These are phyloP conservation scores for Fusarium phyllophilum DNA, from an alignment of 2,329 filamentous ascomycete species.

Conservation along the genomic window DNA sequence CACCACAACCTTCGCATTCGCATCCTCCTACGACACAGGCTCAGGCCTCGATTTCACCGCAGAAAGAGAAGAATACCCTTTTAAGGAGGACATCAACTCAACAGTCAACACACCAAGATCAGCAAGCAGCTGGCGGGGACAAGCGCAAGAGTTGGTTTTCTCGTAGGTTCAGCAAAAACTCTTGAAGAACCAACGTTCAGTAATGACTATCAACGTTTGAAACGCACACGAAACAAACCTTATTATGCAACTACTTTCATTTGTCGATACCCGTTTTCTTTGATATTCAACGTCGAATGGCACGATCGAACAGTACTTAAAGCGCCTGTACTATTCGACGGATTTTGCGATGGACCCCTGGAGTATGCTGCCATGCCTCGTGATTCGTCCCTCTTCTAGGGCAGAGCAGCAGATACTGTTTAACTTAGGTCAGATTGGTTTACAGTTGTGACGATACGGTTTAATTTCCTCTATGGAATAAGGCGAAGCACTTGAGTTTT, in stretches of 20 bases:
- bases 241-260: conserved; percentile 33
- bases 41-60: conserved; percentile 30
- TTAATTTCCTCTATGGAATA: conserved; percentile 12
- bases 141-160: conserved; percentile 94
- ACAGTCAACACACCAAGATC: conserved; percentile 29
- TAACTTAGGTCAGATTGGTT: conserved; percentile 27
- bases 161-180: conserved; percentile 77
- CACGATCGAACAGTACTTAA: not conserved
- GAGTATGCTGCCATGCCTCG: conserved; percentile 18
- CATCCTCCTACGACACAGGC: conserved; percentile 34
- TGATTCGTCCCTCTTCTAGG: not conserved
- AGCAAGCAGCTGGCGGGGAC: conserved; percentile 55
- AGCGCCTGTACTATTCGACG: conserved; percentile 3
- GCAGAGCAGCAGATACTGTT: conserved; percentile 14
- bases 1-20: conserved; percentile 41
- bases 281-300: conserved; percentile 16
- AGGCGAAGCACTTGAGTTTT: conserved; percentile 43
- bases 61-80: conserved; percentile 45
- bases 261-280: conserved; percentile 45
- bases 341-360: conserved; percentile 3
- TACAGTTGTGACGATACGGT: conserved; percentile 14
- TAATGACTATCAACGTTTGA: conserved; percentile 15
- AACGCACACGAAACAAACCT: conserved; percentile 19
- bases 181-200: conserved; percentile 20
- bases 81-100: conserved; percentile 45